Conservation (phyloP, 1,139 yeast genomes). For the Debaryomyces psychrophilus region DNA sequence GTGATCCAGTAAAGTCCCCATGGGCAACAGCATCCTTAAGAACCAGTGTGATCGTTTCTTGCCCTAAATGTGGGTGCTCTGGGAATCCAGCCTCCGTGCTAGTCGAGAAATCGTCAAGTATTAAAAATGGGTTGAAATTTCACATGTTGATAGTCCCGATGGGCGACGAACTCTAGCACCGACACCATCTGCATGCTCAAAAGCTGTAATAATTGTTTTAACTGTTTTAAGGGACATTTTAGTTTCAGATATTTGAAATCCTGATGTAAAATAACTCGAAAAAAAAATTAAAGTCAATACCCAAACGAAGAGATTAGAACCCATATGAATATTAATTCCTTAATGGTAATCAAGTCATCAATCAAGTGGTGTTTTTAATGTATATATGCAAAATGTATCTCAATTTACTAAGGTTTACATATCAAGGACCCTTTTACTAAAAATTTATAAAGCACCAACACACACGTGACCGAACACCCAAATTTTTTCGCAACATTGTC, state of each 20-base stretch:
- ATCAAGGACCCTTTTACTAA: neutral
- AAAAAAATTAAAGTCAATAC: slow-evolving; percentile 1
- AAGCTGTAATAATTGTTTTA: slow-evolving; percentile 60
- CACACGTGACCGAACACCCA: neutral
- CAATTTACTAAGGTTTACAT: slow-evolving; percentile 1
- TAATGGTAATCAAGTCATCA: neutral
- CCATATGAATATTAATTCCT: slow-evolving; percentile 1
- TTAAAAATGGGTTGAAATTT: slow-evolving; percentile 79
- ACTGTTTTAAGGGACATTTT: slow-evolving; percentile 48
- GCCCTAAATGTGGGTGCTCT: slow-evolving; percentile 92
- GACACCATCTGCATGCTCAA: slow-evolving; percentile 82
- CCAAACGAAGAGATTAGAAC: neutral
- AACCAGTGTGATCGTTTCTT: slow-evolving; percentile 82
- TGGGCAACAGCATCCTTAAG: slow-evolving; percentile 81
- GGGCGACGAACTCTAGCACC: slow-evolving; percentile 85
- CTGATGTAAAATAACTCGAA: slow-evolving; percentile 1
- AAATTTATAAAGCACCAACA: neutral
- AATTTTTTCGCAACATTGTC: neutral
- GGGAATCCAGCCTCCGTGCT: slow-evolving; percentile 75
- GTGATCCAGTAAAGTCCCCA: slow-evolving; percentile 90
- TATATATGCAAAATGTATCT: neutral
- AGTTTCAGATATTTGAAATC: slow-evolving; percentile 2
- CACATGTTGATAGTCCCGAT: slow-evolving; percentile 70
- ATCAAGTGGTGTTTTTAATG: neutral
- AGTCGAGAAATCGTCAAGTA: slow-evolving; percentile 77